Evolutionary conservation across 2,329 filamentous ascomycete species (phyloP), one percentile per base, ranked within the genome.

Genomic region (Thielaviopsis musarum): DNA sequence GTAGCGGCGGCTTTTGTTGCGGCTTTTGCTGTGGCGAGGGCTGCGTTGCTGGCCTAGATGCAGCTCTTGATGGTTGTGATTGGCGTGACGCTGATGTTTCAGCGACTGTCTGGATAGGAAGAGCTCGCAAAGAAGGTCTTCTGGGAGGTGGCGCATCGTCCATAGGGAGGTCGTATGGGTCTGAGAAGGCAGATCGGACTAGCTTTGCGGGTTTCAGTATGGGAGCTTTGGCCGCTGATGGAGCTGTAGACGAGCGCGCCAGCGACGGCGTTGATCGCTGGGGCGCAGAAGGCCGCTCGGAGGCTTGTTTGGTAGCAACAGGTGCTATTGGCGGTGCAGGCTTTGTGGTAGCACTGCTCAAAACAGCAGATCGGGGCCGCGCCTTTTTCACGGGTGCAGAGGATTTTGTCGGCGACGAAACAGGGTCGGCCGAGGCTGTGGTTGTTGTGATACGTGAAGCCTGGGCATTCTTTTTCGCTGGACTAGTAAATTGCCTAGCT

Each of bases 341-440:
- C 26, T 49, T 34, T 24, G 56, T 41, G 10, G 56, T 5, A 17
- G 48, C 41, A 21, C 51, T 51, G 10, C 21, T 51, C 19, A 62
- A 19, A n/a, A 62, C 49, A 21, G 57, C 17, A 26, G 57, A 48
- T 2, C 57, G 57, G 51, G 57, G 57, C 22, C 60, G 57, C 51
- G 56, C 26, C 54, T 62, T 62, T 15, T 59, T 58, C 1, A 34
- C 41, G 28, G 60, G 51, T 48, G 59, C 59, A 17, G 60, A 22
- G 4, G 54, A 12, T 58, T 62, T 62, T 51, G 62, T 51, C 24
- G 65, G 62, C 45, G 65, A 61, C n/a, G 65, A 54, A 21, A 10
- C n/a, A 45, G 66, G 53, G 38, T 64, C 63, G 19, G 59, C 63
- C 57, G 62, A 62, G 52, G 65, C 64, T 48, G 53, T 13, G 38